Percentiles rank a stretch among this genome's conserved stretches.
phyloP scores from a whole-genome alignment of 441 rosid genomes.

The Adansonia gregorii region DNA sequence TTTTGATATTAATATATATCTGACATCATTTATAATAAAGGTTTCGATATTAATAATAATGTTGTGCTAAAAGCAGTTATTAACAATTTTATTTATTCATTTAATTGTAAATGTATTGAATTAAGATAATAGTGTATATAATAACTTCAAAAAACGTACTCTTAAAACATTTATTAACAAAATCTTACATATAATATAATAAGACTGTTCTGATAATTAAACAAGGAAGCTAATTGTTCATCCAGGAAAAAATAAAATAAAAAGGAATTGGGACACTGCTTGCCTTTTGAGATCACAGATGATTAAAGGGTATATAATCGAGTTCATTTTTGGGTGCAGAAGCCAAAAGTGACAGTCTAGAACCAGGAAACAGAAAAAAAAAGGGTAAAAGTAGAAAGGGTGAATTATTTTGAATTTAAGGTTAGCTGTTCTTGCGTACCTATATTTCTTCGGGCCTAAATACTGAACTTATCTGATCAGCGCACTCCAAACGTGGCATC shows the following conservation, averaged over 20 bases:
- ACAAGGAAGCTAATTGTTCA: background rate
- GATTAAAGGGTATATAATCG: slow-evolving; percentile 28
- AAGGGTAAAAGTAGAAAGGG: slow-evolving; percentile 15
- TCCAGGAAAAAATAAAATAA: background rate
- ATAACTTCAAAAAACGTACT: too few species aligned
- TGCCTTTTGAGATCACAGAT: slow-evolving; percentile 29
- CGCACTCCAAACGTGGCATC: slow-evolving; percentile 13
- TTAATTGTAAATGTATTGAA: too few species aligned
- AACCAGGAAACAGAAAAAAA: slow-evolving; percentile 5
- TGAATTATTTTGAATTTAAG: slow-evolving; percentile 20
- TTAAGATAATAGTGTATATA: too few species aligned
- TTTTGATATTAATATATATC: slow-evolving; percentile 1
- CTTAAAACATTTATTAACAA: too few species aligned
- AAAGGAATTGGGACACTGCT: slow-evolving; percentile 1
- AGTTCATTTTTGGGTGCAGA: slow-evolving; percentile 24
- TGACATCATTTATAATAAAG: too few species aligned
- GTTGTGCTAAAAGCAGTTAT: too few species aligned
- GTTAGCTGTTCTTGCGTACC: slow-evolving; percentile 30
- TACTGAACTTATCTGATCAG: background rate
- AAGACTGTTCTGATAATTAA: slow-evolving; percentile 8
- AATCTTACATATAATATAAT: background rate
- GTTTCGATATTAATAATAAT: too few species aligned
- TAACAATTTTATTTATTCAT: too few species aligned
- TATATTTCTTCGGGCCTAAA: slow-evolving; percentile 9
- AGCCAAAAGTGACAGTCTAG: slow-evolving; percentile 44